Evolutionary conservation across 169 alveolate genomes (phyloP), one percentile per base, ranked within the genome.

Genomic region (Eimeria necatrix): DNA sequence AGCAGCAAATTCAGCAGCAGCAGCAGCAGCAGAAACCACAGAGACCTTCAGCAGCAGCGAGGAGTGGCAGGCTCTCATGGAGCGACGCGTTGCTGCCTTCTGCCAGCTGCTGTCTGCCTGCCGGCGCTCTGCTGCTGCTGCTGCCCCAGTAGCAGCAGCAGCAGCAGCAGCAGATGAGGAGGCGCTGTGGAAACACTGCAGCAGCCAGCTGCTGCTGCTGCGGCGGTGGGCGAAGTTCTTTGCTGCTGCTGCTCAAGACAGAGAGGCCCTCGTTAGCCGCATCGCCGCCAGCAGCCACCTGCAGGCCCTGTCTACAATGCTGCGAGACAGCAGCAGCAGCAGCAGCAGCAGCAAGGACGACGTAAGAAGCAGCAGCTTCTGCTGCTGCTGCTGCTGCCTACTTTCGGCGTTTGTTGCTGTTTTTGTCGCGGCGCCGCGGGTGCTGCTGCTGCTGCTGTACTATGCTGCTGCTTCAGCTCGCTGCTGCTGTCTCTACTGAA

Each of bases 191-290:
- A 76, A 49, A 32, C 87, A 20, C 68, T 76, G 87, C 87, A 76
- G 87, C 87, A 76, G 14, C 18, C 87, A 76, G 87, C 87, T 76
- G 68, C 87, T 76, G 64, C 64, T 76, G 87, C 87, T 76, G 87
- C 87, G 64, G 68, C 87, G 48, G 68, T 76, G 87, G 87, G 32
- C 22, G 3, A 24, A 12, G n/a, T 76, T 48, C 46, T 76, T 76
- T 76, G 87, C 87, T 76, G 87, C 87, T 18, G 87, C 87, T 5
- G 68, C 59, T n/a, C 46, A 53, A 76, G 87, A 76, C 20, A 20
- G 87, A 7, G 22, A 24, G 9, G 22, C 14, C 6, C 87, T 76
- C 6, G 46, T 49, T 6, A 14, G 18, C 12, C 61, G 41, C 3
- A 18, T 76, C 8, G 48, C 87, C 10, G 22, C 41, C 12, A 41